Evolutionary conservation across 2,329 filamentous ascomycete species (phyloP).

Genomic region (Stemphylium vesicarium): DNA sequence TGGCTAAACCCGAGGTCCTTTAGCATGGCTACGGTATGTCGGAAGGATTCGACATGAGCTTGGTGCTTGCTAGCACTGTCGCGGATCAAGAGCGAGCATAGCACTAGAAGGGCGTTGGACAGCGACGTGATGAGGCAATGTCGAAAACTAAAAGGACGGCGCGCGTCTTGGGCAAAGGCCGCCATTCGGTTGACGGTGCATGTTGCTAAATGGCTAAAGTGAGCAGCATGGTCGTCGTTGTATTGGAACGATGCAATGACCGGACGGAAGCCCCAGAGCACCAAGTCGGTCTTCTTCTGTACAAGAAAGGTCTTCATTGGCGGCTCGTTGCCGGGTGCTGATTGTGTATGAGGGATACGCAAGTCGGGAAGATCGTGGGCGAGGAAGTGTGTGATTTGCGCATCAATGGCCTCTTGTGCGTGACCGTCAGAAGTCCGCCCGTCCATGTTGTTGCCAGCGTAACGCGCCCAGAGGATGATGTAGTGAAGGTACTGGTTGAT

Average conservation of each 20-base stretch:
- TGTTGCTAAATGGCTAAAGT: slow-evolving; percentile 25
- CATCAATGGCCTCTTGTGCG: slow-evolving; percentile 12
- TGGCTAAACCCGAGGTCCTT: slow-evolving; percentile 19
- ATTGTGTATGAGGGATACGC: slow-evolving; percentile 2
- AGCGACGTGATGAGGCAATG: slow-evolving; percentile 27
- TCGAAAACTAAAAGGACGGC: slow-evolving; percentile 18
- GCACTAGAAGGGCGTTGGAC: slow-evolving; percentile 25
- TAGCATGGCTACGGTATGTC: slow-evolving; percentile 19
- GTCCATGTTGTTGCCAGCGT: slow-evolving; percentile 34
- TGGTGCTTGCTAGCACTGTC: slow-evolving; percentile 5
- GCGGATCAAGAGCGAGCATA: slow-evolving; percentile 28
- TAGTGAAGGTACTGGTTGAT: slow-evolving; percentile 29
- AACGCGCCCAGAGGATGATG: slow-evolving; percentile 34
- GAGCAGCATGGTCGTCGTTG: slow-evolving; percentile 14
- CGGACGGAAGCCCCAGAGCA: slow-evolving; percentile 33
- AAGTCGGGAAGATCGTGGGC: slow-evolving; percentile 6
- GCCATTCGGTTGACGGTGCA: slow-evolving; percentile 22
- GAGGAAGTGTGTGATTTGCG: slow-evolving; percentile 16
- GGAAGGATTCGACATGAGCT: slow-evolving; percentile 21
- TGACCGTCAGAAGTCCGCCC: slow-evolving; percentile 17
- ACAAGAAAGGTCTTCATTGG: slow-evolving; percentile 16
- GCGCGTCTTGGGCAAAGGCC: slow-evolving; percentile 6
- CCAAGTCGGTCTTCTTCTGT: slow-evolving; percentile 30
- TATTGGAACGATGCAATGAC: slow-evolving; percentile 33
- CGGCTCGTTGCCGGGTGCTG: not conserved